Percentiles rank a stretch among this genome's conserved stretches.
Evolutionary conservation across 2,329 filamentous ascomycete species (phyloP).

Genomic region (Fusarium ramigenum): DNA sequence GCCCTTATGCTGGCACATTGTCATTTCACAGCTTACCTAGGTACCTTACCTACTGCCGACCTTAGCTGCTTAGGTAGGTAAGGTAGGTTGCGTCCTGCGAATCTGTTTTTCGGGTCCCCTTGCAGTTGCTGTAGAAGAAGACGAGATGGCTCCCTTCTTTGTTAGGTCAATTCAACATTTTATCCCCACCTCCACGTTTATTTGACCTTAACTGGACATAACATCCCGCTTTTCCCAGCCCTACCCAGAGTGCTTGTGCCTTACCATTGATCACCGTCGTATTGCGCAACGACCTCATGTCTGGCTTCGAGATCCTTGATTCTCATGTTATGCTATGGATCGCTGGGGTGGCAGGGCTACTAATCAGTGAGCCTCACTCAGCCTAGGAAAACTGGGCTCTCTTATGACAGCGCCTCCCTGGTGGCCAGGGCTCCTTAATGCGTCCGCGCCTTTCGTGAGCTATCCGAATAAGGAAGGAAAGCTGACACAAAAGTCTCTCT

Average conservation of each 20-base stretch:
- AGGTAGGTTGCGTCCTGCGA: not conserved
- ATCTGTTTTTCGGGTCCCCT: conserved; percentile 4
- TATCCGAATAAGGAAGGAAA: conserved; percentile 26
- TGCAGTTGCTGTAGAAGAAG: not conserved
- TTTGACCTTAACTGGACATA: conserved; percentile 2
- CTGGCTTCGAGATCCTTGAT: conserved; percentile 11
- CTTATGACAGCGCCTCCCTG: conserved; percentile 5
- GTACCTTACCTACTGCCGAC: not conserved
- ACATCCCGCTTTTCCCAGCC: conserved; percentile 31
- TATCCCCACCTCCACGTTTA: conserved; percentile 26
- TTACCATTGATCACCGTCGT: conserved; percentile 17
- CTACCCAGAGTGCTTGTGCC: conserved; percentile 24
- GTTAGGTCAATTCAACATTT: not conserved
- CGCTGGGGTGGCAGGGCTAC: not conserved
- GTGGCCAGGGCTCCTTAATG: not conserved
- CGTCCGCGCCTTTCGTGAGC: not conserved
- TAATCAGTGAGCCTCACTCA: conserved; percentile 20
- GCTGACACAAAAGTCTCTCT: not conserved
- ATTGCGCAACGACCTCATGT: conserved; percentile 24
- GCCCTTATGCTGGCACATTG: not conserved
- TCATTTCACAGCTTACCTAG: not conserved
- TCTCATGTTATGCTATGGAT: conserved; percentile 6
- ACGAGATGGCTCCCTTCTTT: not conserved
- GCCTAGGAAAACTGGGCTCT: conserved; percentile 23
- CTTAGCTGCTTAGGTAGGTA: not conserved